These are phyloP conservation scores for Osmanthus fragrans DNA, from an alignment of 257 asterid genomes.

Conservation along the genomic window DNA sequence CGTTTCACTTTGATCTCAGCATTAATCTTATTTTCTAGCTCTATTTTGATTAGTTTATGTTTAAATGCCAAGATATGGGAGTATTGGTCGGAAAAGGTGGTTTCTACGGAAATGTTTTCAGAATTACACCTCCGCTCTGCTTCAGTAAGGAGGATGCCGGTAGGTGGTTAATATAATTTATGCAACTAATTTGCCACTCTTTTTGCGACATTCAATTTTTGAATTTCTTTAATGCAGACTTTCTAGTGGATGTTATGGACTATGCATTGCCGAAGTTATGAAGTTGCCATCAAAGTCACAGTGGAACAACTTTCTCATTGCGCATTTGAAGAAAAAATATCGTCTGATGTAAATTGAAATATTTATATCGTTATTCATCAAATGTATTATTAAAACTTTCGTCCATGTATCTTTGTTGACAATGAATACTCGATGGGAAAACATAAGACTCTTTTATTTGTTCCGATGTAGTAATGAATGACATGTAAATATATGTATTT, in stretches of 20 bases:
- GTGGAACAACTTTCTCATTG: neutral
- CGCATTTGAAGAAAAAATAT: neutral
- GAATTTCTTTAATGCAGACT: constrained; percentile 21
- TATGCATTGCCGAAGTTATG: constrained; percentile 36
- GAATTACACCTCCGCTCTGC: constrained; percentile 47
- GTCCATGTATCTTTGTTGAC: neutral
- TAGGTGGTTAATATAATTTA: neutral
- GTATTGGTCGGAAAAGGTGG: constrained; percentile 43
- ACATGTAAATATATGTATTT: no score
- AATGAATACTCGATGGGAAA: neutral
- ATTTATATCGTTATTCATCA: neutral
- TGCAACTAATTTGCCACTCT: no score
- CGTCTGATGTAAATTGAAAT: neutral
- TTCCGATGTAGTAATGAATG: neutral
- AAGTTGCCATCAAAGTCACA: neutral
- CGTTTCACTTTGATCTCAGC: neutral
- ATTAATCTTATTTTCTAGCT: no score
- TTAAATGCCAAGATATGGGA: constrained; percentile 25
- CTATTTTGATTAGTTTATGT: no score
- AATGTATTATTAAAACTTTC: neutral
- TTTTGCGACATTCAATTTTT: neutral
- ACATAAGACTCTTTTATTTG: neutral
- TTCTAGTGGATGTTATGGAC: constrained; percentile 40
- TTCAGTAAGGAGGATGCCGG: constrained; percentile 41
- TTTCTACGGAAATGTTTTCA: constrained; percentile 42